These are phyloP conservation scores for Ophiocordyceps camponoti-floridani DNA, from an alignment of 2,329 filamentous ascomycete species.

Conservation along the genomic window DNA sequence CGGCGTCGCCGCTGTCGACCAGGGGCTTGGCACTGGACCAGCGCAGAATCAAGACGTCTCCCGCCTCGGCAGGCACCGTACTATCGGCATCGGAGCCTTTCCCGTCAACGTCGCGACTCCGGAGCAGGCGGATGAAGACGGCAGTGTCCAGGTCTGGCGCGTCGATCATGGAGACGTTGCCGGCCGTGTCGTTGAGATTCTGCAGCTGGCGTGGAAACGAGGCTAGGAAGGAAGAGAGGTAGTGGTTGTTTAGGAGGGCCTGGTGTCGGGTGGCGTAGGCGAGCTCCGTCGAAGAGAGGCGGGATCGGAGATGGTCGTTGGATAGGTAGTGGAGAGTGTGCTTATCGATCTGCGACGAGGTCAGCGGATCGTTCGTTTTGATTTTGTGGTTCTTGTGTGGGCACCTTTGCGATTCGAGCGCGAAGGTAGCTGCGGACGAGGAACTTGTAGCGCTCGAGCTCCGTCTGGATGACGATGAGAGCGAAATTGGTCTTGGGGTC, in stretches of 20 bases:
- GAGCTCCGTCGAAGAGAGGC: slow-evolving; percentile 61
- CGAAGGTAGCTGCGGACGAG: slow-evolving; percentile 70
- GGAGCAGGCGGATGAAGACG: slow-evolving; percentile 65
- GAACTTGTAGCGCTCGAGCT: slow-evolving; percentile 87
- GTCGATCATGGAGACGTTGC: slow-evolving; percentile 85
- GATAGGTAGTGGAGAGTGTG: slow-evolving; percentile 59
- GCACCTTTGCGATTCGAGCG: slow-evolving; percentile 70
- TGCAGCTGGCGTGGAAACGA: slow-evolving; percentile 66
- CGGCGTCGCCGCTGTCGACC: slow-evolving; percentile 35
- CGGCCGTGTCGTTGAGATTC: slow-evolving; percentile 76
- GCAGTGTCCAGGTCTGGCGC: slow-evolving; percentile 65
- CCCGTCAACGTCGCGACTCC: slow-evolving; percentile 38
- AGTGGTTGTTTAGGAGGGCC: slow-evolving; percentile 68
- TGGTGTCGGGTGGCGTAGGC: slow-evolving; percentile 77
- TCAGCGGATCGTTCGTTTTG: background rate
- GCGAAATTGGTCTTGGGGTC: slow-evolving; percentile 84
- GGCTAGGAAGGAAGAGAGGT: slow-evolving; percentile 65
- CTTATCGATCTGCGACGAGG: slow-evolving; percentile 45
- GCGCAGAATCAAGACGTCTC: slow-evolving; percentile 50
- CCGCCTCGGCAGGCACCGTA: slow-evolving; percentile 36
- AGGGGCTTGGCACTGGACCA: slow-evolving; percentile 56
- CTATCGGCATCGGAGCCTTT: slow-evolving; percentile 47
- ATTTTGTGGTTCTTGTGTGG: too few species aligned
- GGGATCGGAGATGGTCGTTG: slow-evolving; percentile 30
- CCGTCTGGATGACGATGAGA: slow-evolving; percentile 89